Conservation (phyloP, 306 rosid species). For the Dryas drummondii region DNA sequence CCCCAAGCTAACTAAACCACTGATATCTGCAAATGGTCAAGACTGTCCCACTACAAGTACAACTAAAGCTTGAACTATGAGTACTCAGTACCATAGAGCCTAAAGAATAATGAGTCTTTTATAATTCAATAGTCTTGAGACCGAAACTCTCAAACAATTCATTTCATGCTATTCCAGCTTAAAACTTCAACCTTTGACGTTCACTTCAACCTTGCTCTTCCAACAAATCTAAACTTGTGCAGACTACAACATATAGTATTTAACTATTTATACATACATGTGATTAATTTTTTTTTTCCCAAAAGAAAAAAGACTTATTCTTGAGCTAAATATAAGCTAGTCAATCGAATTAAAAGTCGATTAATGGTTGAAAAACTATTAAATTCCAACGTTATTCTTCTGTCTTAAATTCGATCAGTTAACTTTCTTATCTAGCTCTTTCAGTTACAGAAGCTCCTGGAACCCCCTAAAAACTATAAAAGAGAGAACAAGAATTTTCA, state of each 20-base stretch:
- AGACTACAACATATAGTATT: neutral
- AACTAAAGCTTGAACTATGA: neutral
- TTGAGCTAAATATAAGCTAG: neutral
- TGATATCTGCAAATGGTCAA: neutral
- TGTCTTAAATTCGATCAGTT: slow-evolving; percentile 15
- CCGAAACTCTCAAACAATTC: neutral
- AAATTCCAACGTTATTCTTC: neutral
- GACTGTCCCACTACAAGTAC: neutral
- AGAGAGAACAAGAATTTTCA: neutral
- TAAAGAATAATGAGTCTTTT: neutral
- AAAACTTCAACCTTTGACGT: neutral
- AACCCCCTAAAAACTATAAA: neutral
- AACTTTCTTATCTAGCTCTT: slow-evolving; percentile 20
- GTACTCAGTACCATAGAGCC: neutral
- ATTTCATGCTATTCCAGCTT: neutral
- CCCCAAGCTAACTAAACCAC: neutral
- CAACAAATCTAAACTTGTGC: neutral
- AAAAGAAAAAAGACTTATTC: neutral
- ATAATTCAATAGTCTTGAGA: neutral
- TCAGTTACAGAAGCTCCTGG: slow-evolving; percentile 6
- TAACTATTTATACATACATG: neutral
- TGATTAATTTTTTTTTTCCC: neutral
- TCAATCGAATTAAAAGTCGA: neutral
- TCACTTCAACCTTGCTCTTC: neutral
- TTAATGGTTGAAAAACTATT: neutral